Evolutionary conservation across 1,284 basidiomycete species (phyloP).

Genomic region (Vanrija pseudolonga): DNA sequence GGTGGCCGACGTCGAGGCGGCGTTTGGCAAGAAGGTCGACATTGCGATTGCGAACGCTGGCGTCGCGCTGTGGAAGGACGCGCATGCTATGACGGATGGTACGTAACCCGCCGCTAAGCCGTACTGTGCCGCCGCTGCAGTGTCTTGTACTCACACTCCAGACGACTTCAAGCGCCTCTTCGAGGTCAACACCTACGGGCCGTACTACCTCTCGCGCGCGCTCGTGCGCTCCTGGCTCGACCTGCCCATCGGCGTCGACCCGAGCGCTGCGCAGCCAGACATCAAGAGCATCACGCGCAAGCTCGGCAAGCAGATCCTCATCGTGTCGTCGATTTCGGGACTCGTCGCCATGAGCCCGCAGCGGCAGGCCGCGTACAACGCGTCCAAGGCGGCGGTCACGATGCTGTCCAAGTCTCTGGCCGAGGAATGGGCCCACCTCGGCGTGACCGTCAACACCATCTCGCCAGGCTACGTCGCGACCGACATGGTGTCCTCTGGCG

Average conservation of each 20-base stretch:
- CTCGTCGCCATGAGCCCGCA: constrained; percentile 48
- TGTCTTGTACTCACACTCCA: too few relatives aligned
- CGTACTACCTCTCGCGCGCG: constrained; percentile 42
- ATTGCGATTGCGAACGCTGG: neutral
- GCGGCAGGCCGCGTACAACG: constrained; percentile 46
- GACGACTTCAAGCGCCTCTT: constrained; percentile 39
- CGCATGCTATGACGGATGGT: neutral
- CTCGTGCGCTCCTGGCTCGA: constrained; percentile 40
- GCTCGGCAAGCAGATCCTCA: constrained; percentile 47
- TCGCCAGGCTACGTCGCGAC: constrained; percentile 49
- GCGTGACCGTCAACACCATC: constrained; percentile 44
- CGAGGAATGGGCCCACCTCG: constrained; percentile 46
- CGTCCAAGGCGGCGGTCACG: constrained; percentile 44
- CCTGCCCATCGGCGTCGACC: constrained; percentile 18
- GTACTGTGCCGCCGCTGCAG: too few relatives aligned
- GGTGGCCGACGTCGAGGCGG: neutral
- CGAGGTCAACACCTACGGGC: constrained; percentile 42
- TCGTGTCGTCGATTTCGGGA: constrained; percentile 46
- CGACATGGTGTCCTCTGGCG: constrained; percentile 46
- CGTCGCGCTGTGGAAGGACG: neutral
- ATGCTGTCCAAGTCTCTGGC: constrained; percentile 47
- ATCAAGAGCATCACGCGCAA: constrained; percentile 1
- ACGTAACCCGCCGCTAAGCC: too few relatives aligned
- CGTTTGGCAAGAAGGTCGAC: neutral
- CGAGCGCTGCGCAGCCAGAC: neutral